Evolutionary conservation across 176 grass and related monocot genomes (phyloP).

Genomic region (Eleusine indica): DNA sequence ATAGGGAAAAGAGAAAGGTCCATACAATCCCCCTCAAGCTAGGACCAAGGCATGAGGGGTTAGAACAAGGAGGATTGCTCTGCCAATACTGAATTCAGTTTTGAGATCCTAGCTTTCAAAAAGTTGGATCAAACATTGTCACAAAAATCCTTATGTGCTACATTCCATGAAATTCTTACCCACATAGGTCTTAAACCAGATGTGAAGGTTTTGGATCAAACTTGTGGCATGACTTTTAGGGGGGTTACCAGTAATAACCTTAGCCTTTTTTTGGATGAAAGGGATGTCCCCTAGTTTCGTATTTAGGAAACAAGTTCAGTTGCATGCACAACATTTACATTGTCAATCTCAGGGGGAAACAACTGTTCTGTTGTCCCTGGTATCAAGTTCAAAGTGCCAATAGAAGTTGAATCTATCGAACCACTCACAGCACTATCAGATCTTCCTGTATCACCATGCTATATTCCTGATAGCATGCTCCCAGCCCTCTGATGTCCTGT

Average conservation of each 20-base stretch:
- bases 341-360: not conserved
- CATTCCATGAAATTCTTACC: not conserved
- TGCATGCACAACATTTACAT: not conserved
- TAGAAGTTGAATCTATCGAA: not conserved
- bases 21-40: too few species aligned
- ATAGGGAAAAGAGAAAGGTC: too few species aligned
- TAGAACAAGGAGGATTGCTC: too few species aligned
- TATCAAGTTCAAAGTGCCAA: not conserved
- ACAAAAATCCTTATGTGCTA: not conserved
- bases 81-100: not conserved
- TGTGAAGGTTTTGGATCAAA: slow-evolving; percentile 1
- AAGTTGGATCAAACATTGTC: slow-evolving; percentile 24
- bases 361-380: not conserved
- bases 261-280: not conserved
- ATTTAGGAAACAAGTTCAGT: not conserved
- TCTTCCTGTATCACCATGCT: too few species aligned
- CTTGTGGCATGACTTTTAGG: too few species aligned
- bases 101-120: not conserved
- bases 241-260: too few species aligned
- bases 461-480: too few species aligned
- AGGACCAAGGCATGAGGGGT: too few species aligned
- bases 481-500: too few species aligned
- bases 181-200: not conserved
- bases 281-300: not conserved
- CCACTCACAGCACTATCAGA: too few species aligned